Evolutionary conservation across 2,329 filamentous ascomycete species (phyloP).

Genomic region (Apiospora saccharicola): DNA sequence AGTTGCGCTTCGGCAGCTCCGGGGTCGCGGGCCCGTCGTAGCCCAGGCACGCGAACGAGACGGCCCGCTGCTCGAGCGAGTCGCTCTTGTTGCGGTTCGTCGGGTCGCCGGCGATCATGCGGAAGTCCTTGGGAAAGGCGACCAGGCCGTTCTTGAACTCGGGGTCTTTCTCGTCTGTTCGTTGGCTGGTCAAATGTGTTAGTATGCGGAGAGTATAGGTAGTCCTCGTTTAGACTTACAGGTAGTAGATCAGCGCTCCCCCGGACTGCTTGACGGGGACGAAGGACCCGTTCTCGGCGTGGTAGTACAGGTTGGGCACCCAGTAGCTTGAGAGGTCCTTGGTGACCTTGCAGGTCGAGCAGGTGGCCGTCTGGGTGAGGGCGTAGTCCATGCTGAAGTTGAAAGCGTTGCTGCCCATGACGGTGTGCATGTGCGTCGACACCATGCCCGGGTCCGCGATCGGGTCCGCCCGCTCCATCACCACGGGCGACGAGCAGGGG

Average conservation of each 20-base stretch:
- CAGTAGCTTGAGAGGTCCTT: conserved; percentile 74
- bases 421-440: conserved; percentile 65
- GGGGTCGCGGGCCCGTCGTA: conserved; percentile 53
- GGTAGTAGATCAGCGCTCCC: conserved; percentile 62
- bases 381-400: conserved; percentile 60
- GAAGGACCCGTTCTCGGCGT: conserved; percentile 64
- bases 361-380: conserved; percentile 60
- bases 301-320: conserved; percentile 64
- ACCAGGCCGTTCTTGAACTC: conserved; percentile 55
- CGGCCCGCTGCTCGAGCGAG: conserved; percentile 55
- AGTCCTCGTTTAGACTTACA: conserved; percentile 43
- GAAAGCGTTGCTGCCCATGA: conserved; percentile 70
- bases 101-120: conserved; percentile 70
- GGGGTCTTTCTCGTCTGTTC: conserved; percentile 47
- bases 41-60: conserved; percentile 64
- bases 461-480: conserved; percentile 62
- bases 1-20: conserved; percentile 62
- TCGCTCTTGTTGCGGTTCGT: conserved; percentile 56
- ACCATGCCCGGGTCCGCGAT: conserved; percentile 62
- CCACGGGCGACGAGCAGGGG: conserved; percentile 36
- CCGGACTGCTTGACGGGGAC: conserved; percentile 54
- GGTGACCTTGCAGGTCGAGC: conserved; percentile 70
- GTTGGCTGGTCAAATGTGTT: conserved; percentile 41
- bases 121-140: conserved; percentile 68
- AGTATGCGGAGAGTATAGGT: not conserved